Evolutionary conservation across 2,329 filamentous ascomycete genomes (phyloP).

Genomic region (Stagonosporopsis vannaccii): DNA sequence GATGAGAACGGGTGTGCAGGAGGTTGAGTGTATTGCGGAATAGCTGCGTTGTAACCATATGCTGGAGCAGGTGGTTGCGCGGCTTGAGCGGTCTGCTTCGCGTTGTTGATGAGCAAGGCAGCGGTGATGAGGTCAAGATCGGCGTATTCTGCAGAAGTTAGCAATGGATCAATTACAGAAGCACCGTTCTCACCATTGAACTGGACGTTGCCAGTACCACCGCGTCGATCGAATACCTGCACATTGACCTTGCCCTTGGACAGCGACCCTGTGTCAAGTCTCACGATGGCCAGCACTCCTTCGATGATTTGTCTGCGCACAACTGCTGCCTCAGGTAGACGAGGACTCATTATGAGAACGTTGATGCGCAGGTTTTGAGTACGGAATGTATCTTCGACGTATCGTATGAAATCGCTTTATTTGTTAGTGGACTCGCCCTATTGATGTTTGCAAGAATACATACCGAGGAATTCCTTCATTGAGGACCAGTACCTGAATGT

Average conservation of each 20-base stretch:
- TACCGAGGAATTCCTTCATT: slow-evolving; percentile 66
- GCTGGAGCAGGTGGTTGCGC: slow-evolving; percentile 43
- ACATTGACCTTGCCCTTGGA: slow-evolving; percentile 76
- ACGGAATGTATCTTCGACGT: slow-evolving; percentile 79
- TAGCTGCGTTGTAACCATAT: slow-evolving; percentile 29
- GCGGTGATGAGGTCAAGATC: slow-evolving; percentile 80
- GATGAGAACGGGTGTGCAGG: slow-evolving; percentile 48
- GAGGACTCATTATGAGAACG: slow-evolving; percentile 79
- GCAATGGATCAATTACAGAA: slow-evolving; percentile 2
- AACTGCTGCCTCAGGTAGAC: slow-evolving; percentile 78
- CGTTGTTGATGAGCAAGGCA: slow-evolving; percentile 79
- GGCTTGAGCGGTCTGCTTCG: slow-evolving; percentile 61
- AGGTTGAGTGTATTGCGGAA: slow-evolving; percentile 42
- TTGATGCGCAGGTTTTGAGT: slow-evolving; percentile 76
- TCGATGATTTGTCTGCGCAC: slow-evolving; percentile 86
- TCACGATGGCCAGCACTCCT: slow-evolving; percentile 84
- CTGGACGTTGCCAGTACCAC: slow-evolving; percentile 75
- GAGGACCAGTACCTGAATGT: slow-evolving; percentile 86
- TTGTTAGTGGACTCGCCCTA: slow-evolving; percentile 6
- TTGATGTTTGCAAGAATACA: slow-evolving; percentile 6
- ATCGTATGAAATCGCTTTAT: slow-evolving; percentile 75
- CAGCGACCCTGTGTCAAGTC: slow-evolving; percentile 75
- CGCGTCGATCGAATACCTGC: slow-evolving; percentile 83
- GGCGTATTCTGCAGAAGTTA: slow-evolving; percentile 70
- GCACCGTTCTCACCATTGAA: slow-evolving; percentile 67